These are phyloP conservation scores for Vaccinium darrowii DNA, from an alignment of 148 eudicot genomes.

Conservation along the genomic window DNA sequence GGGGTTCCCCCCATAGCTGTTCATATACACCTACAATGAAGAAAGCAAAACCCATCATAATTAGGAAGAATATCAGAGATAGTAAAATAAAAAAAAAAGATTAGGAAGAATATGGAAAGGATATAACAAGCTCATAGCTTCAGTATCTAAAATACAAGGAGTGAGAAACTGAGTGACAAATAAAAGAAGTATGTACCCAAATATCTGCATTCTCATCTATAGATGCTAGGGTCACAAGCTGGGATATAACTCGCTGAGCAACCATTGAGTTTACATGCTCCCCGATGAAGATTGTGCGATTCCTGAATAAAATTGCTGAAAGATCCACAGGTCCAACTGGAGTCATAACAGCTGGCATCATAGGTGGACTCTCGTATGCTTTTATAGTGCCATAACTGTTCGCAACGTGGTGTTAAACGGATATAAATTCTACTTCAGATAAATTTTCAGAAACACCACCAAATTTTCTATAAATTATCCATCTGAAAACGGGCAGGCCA, in stretches of 20 bases:
- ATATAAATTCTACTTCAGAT: not conserved
- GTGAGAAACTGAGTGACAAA: not conserved
- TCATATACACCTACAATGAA: slow-evolving; percentile 61
- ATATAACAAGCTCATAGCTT: not conserved
- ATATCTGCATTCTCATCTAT: slow-evolving; percentile 88
- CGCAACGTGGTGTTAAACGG: slow-evolving; percentile 10
- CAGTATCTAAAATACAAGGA: not conserved
- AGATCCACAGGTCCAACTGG: slow-evolving; percentile 91
- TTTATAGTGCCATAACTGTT: slow-evolving; percentile 61
- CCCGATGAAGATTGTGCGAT: slow-evolving; percentile 88
- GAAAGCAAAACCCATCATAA: slow-evolving; percentile 1
- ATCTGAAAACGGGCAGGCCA: not conserved
- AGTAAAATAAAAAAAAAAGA: not conserved
- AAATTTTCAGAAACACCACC: not conserved
- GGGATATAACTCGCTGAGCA: slow-evolving; percentile 87
- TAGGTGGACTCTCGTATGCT: slow-evolving; percentile 71
- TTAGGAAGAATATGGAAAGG: not conserved
- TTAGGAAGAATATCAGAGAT: not conserved
- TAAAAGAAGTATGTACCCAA: slow-evolving; percentile 45
- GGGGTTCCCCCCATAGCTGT: slow-evolving; percentile 91
- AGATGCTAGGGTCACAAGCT: slow-evolving; percentile 85
- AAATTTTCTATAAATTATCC: not conserved
- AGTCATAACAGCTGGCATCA: slow-evolving; percentile 93
- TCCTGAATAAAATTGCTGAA: slow-evolving; percentile 79
- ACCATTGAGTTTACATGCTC: slow-evolving; percentile 72